Base-by-base conservation (phyloP, 768 basidiomycete species). In the Amanita muscaria region DNA sequence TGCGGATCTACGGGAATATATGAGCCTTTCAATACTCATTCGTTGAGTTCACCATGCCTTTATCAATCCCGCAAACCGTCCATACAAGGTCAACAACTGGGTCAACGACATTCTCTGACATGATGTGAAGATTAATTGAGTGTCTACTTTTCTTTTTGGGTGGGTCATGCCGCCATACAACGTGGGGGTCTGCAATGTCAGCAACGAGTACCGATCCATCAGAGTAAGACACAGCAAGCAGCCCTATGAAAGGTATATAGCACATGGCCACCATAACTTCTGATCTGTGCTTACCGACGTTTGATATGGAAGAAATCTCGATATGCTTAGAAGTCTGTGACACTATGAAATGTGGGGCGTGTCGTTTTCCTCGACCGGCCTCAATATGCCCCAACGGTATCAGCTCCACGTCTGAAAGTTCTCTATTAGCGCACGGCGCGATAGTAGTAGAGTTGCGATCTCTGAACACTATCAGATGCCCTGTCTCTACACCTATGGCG, bases 221-320 rank as follows among this genome's bases (percentile, higher is more conserved):
- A 4, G 60, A 56, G 57, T 83, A 88, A 3, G 82, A 78, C 2
- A 80, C 69, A 2, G 89, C 87, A 89, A 60, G 59, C 93, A 89
- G 4, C 87, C 88, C 89, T 49, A 34, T 5, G 9, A 24, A 18
- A 40, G n/a, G 27, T 47, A 40, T 44, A 35, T n/a, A 50, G 33
- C n/a, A 5, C 16, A 31, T 12, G 18, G 16, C 24, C 29, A 9
- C 16, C 22, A 23, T 25, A 50, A 27, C 32, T 12, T 29, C 12
- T 29, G 27, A 12, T 6, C 7, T 6, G 27, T 10, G 24, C 73
- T 55, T 47, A 83, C 90, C 90, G 38, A 87, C 74, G 56, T 89
- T 81, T 9, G 81, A 81, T 10, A 87, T 59, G 5, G 83, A 78
- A 55, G 72, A 76, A 15, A 75, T 69, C 4, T 72, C 68, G 3